These are phyloP conservation scores for Fusarium graminum DNA, from an alignment of 2,329 filamentous ascomycete species.

Conservation along the genomic window DNA sequence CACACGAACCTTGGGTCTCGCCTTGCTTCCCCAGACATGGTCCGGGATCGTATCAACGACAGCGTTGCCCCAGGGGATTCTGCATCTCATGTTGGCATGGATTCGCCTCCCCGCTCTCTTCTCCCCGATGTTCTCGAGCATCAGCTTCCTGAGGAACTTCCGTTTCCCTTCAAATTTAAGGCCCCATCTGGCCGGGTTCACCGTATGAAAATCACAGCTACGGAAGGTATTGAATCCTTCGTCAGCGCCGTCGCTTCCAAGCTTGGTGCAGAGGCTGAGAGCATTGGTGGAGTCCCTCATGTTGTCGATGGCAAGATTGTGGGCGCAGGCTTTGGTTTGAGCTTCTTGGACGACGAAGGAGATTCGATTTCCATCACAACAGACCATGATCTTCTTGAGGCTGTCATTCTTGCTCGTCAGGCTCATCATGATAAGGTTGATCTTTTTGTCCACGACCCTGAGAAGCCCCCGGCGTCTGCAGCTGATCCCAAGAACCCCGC, in stretches of 20 bases:
- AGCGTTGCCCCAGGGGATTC: slow-evolving; percentile 94
- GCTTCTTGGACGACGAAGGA: slow-evolving; percentile 96
- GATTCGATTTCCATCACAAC: slow-evolving; percentile 98
- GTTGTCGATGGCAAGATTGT: slow-evolving; percentile 85
- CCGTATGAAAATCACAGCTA: slow-evolving; percentile 85
- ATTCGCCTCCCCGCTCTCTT: slow-evolving; percentile 79
- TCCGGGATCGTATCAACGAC: slow-evolving; percentile 78
- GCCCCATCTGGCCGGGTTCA: slow-evolving; percentile 95
- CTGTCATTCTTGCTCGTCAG: slow-evolving; percentile 84
- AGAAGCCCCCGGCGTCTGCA: slow-evolving; percentile 82
- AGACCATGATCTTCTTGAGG: slow-evolving; percentile 91
- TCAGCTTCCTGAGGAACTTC: slow-evolving; percentile 74
- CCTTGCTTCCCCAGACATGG: slow-evolving; percentile 83
- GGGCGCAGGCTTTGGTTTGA: slow-evolving; percentile 86
- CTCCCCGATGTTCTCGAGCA: slow-evolving; percentile 63
- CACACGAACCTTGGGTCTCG: slow-evolving; percentile 75
- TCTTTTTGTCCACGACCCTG: slow-evolving; percentile 93
- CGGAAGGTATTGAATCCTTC: slow-evolving; percentile 83
- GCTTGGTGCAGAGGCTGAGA: slow-evolving; percentile 84
- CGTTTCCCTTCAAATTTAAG: slow-evolving; percentile 99
- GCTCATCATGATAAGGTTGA: slow-evolving; percentile 91
- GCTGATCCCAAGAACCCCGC: slow-evolving; percentile 59
- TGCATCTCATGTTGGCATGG: slow-evolving; percentile 88
- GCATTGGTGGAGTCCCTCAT: slow-evolving; percentile 82
- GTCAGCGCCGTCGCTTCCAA: slow-evolving; percentile 84